Base-by-base conservation (phyloP, 257 asterid genomes). In the Ajuga chamaepitys region DNA sequence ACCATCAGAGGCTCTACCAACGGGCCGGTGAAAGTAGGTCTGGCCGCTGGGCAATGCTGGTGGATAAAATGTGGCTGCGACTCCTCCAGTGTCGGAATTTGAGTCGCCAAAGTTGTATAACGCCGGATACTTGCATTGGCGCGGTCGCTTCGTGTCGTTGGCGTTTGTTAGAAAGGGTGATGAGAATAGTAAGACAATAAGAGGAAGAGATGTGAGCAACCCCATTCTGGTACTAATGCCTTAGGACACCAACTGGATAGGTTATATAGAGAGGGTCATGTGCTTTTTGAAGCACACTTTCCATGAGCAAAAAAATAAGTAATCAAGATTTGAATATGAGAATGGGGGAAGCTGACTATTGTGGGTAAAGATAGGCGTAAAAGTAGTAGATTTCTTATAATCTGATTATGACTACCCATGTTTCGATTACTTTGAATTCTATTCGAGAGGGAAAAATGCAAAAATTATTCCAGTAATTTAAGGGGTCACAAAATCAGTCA, bases 41-140 rank as follows among this genome's bases (percentile, higher is more conserved):
- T 76, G 60, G 1, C 94, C 94, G 5, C 21, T 73, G 11, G 96
- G 91, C 2, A 71, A 18, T 1, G 3, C 68, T 9, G 75, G 63
- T 0, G 85, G 90, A 73, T 73, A 85, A 42, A 83, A 85, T 0
- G 83, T 88, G 0, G 94, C 87, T 0, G 83, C 74, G 0, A 60
- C 66, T 17, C 85, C 93, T 7, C 95, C 93, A 1, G 93, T 85
- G 62, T 87, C 93, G 0, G 95, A 82, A 53, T 87, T 87, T 0
- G 95, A 88, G 38, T 88, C 94, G 0, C 95, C 94, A 7, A 88
- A 88, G 68, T 82, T 82, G 82, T 75, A 85, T 46, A 85, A 54
- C 12, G 88, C 89, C 4, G 87, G 78, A 71, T 30, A 83, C 9
- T 58, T 41, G 66, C 95, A 83, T 18, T 63, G n/a, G 2, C 71